phyloP scores from a whole-genome alignment of 2,329 filamentous ascomycete genomes.

The Emergomyces orientalis region DNA sequence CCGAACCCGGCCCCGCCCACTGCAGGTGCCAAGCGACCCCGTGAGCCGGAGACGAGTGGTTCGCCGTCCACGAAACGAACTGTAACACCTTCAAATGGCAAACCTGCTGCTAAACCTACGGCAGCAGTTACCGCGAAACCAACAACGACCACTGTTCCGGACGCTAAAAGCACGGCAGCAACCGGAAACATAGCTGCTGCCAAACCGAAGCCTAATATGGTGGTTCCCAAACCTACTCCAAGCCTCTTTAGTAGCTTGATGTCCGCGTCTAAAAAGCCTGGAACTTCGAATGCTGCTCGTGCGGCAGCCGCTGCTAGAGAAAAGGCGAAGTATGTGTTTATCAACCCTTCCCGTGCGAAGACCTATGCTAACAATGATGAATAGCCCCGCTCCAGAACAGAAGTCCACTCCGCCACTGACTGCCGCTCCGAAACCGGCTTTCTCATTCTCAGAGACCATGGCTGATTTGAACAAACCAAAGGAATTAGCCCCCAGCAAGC shows the following conservation, averaged over 20 bases:
- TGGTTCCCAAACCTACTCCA: constrained; percentile 34
- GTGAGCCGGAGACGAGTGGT: constrained; percentile 30
- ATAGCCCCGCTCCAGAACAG: constrained; percentile 25
- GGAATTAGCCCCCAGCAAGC: constrained; percentile 43
- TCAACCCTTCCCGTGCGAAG: neutral
- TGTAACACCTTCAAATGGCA: constrained; percentile 28
- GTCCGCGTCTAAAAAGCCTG: constrained; percentile 43
- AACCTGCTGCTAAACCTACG: constrained; percentile 23
- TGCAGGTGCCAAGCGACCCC: constrained; percentile 30
- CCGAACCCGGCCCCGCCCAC: constrained; percentile 16
- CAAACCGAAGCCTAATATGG: constrained; percentile 32
- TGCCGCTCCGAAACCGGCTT: constrained; percentile 30
- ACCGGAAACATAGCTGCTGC: constrained; percentile 16
- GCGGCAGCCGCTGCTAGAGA: constrained; percentile 34
- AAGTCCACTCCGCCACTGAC: constrained; percentile 23
- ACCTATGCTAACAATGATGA: constrained; percentile 15
- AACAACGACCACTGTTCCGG: constrained; percentile 18
- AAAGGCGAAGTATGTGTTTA: constrained; percentile 24
- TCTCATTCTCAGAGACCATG: constrained; percentile 43
- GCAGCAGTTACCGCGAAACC: constrained; percentile 22
- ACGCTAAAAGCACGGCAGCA: constrained; percentile 25
- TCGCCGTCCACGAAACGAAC: constrained; percentile 32
- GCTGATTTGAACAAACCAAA: constrained; percentile 49
- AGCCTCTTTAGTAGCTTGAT: constrained; percentile 40
- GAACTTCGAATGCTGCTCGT: constrained; percentile 42